Evolutionary conservation across 345 rosid genomes (phyloP).

Genomic region (Populus tremula): DNA sequence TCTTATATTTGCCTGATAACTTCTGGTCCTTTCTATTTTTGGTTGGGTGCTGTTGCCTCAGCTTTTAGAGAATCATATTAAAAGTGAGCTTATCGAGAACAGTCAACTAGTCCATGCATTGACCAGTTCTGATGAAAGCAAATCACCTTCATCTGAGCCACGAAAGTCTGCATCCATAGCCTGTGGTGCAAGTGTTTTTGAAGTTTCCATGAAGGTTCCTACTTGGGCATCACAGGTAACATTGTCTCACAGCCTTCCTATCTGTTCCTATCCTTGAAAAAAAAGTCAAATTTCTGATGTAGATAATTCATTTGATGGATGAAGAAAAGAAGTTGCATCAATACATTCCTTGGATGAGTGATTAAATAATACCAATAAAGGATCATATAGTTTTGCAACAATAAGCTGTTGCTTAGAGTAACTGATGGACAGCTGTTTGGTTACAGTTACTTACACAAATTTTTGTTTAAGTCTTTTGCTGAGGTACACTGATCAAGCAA

Average conservation of each 20-base stretch:
- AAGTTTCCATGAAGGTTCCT: slow-evolving; percentile 91
- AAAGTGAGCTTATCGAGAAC: slow-evolving; percentile 81
- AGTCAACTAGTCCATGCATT: slow-evolving; percentile 67
- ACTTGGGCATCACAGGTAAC: slow-evolving; percentile 97
- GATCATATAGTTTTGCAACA: not conserved
- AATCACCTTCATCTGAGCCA: slow-evolving; percentile 56
- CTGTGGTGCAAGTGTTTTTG: slow-evolving; percentile 90
- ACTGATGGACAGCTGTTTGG: not conserved
- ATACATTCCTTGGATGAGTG: not conserved
- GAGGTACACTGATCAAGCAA: not conserved
- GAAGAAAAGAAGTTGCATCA: not conserved
- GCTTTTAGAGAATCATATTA: slow-evolving; percentile 96
- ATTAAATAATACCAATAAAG: not conserved
- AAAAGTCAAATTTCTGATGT: not conserved
- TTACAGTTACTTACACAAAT: not conserved
- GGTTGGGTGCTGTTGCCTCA: slow-evolving; percentile 26
- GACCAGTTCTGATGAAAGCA: slow-evolving; percentile 54
- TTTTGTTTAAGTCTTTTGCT: not conserved
- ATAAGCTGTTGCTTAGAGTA: not conserved
- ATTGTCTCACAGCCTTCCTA: slow-evolving; percentile 4
- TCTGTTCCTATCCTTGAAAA: not conserved
- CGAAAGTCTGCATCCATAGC: slow-evolving; percentile 91
- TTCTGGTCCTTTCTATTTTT: slow-evolving; percentile 11
- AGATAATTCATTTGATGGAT: not conserved
- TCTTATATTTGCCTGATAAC: not conserved